Evolutionary conservation across 2,329 filamentous ascomycete genomes (phyloP).

Genomic region (Anisogramma anomala): DNA sequence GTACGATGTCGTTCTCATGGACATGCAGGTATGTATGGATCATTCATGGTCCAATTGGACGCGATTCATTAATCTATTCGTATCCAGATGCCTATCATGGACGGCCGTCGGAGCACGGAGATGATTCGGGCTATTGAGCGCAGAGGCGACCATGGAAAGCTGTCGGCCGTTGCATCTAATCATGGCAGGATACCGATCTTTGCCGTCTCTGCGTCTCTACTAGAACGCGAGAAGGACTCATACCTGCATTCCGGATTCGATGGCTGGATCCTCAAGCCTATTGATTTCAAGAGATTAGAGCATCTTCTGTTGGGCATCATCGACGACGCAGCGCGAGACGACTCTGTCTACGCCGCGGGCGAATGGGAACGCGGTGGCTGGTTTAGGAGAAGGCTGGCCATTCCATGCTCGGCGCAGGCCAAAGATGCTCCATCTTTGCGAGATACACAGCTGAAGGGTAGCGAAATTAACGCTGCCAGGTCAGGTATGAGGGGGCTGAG

Average conservation of each 20-base stretch:
- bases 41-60: background rate
- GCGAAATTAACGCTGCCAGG: constrained; percentile 10
- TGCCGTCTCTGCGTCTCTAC: constrained; percentile 71
- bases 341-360: constrained; percentile 58
- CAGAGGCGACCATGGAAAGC: constrained; percentile 30
- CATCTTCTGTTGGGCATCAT: constrained; percentile 59
- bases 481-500: background rate
- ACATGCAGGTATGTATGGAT: constrained; percentile 71
- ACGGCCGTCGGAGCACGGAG: constrained; percentile 70
- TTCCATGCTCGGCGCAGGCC: constrained; percentile 7
- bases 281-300: constrained; percentile 66
- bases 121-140: constrained; percentile 69
- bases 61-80: background rate
- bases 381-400: constrained; percentile 37
- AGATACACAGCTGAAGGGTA: constrained; percentile 5
- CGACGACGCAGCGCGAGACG: constrained; percentile 43
- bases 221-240: constrained; percentile 54
- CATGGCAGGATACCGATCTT: constrained; percentile 70
- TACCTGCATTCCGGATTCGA: constrained; percentile 77
- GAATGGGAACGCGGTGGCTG: constrained; percentile 80
- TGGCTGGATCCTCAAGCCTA: constrained; percentile 82
- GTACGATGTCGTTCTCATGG: constrained; percentile 80
- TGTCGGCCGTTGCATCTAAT: constrained; percentile 46
- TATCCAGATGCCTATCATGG: constrained; percentile 77
- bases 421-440: constrained; percentile 9